These are phyloP conservation scores for Mortierella sp. DNA, from an alignment of 371 early-diverging fungal species.

Conservation along the genomic window DNA sequence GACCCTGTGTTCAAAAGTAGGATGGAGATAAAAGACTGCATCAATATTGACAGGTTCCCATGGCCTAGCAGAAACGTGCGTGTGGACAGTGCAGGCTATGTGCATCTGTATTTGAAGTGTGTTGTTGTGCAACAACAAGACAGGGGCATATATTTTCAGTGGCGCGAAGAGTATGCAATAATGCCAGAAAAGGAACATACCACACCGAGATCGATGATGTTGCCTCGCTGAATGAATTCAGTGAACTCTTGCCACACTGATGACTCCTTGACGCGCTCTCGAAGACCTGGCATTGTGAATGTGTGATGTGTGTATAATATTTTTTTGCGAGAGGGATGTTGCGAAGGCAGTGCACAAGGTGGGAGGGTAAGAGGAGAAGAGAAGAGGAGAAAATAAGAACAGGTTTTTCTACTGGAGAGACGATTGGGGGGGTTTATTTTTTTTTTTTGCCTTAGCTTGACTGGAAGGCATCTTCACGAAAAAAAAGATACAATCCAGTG, in stretches of 20 bases:
- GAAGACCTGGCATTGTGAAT: conserved; percentile 32
- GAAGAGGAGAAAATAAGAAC: not conserved
- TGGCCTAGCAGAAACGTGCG: no score
- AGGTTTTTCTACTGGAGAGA: not conserved
- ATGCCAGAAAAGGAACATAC: conserved; percentile 23
- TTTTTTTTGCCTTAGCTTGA: no score
- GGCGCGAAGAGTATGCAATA: not conserved
- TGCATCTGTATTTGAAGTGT: no score
- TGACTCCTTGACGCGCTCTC: conserved; percentile 32
- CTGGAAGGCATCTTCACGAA: no score
- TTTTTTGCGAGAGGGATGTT: no score
- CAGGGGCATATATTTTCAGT: not conserved
- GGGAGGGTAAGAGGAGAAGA: conserved; percentile 9
- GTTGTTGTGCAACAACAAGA: conserved; percentile 1
- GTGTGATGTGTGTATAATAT: not conserved
- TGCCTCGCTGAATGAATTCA: conserved; percentile 44
- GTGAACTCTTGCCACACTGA: conserved; percentile 32
- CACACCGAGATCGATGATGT: conserved; percentile 53
- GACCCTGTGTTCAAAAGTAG: conserved; percentile 30
- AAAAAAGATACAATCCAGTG: no score
- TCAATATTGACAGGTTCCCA: no score
- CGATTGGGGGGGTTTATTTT: no score
- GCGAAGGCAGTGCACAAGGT: no score
- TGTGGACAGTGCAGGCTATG: no score
- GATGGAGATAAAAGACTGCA: not conserved